Percentiles rank a stretch among this genome's conserved stretches.
Conservation (phyloP, 2,329 filamentous ascomycete genomes). For the Arthrobotrys conoides region DNA sequence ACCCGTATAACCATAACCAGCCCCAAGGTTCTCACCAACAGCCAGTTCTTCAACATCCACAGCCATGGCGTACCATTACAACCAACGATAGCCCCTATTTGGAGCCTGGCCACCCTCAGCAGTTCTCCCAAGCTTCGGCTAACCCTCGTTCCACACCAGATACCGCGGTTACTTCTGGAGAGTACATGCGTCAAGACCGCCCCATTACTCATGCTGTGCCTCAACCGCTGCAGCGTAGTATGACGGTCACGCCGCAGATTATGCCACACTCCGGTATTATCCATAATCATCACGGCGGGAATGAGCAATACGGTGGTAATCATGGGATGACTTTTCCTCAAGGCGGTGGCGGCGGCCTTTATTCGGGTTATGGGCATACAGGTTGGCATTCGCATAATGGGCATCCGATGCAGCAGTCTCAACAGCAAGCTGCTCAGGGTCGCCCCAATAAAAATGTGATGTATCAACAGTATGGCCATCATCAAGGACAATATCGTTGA, state of each 20-base stretch:
- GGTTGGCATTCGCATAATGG: conserved; percentile 30
- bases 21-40: conserved; percentile 22
- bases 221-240: conserved; percentile 26
- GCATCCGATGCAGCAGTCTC: conserved; percentile 39
- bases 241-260: conserved; percentile 51
- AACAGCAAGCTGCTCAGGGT: conserved; percentile 33
- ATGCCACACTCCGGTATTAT: conserved; percentile 43
- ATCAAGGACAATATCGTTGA: conserved; percentile 36
- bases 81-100: background rate
- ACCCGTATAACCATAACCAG: conserved; percentile 17
- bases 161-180: conserved; percentile 31
- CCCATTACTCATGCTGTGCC: conserved; percentile 2
- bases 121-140: background rate
- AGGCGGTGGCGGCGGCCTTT: conserved; percentile 1
- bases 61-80: conserved; percentile 38
- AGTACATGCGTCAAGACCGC: conserved; percentile 40
- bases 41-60: conserved; percentile 38
- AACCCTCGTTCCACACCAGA: conserved; percentile 32
- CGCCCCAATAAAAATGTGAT: conserved; percentile 13
- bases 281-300: conserved; percentile 16
- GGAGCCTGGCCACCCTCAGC: conserved; percentile 18
- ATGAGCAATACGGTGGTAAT: conserved; percentile 30
- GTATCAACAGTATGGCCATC: conserved; percentile 33
- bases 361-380: conserved; percentile 34
- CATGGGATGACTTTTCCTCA: conserved; percentile 23